Base-by-base conservation (phyloP, 768 basidiomycete species). In the Xanthoconium stramineum region DNA sequence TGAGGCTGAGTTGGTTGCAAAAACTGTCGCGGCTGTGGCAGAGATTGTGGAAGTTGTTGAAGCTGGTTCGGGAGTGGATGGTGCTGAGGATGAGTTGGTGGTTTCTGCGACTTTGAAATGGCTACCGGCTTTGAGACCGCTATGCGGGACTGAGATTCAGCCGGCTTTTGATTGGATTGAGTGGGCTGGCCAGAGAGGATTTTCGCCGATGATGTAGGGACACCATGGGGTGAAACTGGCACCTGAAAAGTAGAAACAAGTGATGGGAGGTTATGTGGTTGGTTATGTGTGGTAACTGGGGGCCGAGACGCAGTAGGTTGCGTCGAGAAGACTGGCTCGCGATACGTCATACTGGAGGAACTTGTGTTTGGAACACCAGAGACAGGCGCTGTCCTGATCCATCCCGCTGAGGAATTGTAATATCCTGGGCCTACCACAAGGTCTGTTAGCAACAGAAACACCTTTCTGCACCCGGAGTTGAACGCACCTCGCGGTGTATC, bases 401-500 rank as follows among this genome's bases (percentile, higher is more conserved):
- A 44, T 47, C 45, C 61, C 5, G 42, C 30, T 10, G 45, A 17
- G n/a, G 53, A 28, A 47, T 33, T 5, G 33, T 61, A 11, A 40
- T 64, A 46, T 39, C 48, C 52, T 40, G 43, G 19, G 4, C 28
- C 52, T 50, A 40, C 10, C 6, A 35, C 19, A 6, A 29, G 37
- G 50, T 19, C 29, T 28, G 28, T 61, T 35, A 61, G 50, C 15
- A 28, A 37, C 8, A 8, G 15, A 36, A 40, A 44, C 14, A 37
- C 5, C 28, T 15, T 20, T 32, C 10, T 5, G 15, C 6, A 43
- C 37, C 11, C 5, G 6, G 20, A 20, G 11, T 38, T 32, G 32
- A 29, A 64, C 62, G 28, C 20, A 67, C 67, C 57, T 32, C 53
- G 42, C 12, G 42, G 14, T 14, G 38, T 8, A 36, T 28, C 37